Conservation (phyloP, 345 rosid genomes). For the Eucalyptus marginata region DNA sequence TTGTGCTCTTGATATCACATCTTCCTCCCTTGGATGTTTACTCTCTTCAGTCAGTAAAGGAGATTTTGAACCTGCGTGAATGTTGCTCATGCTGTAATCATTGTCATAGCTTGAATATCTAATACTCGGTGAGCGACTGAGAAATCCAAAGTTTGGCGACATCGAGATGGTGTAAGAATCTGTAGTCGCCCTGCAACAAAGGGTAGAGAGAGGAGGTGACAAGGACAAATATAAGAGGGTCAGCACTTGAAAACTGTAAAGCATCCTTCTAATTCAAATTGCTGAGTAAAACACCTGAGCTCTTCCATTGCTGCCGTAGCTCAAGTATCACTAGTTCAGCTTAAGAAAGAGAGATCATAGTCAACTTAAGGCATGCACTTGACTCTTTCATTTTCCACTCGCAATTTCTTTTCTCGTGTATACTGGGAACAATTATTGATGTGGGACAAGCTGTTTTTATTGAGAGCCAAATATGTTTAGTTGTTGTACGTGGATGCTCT, state of each 20-base stretch:
- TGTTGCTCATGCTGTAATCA: slow-evolving; percentile 16
- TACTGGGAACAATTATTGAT: too few relatives aligned
- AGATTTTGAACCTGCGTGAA: slow-evolving; percentile 33
- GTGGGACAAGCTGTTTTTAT: too few relatives aligned
- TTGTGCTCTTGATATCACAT: slow-evolving; percentile 33
- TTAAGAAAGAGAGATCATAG: too few relatives aligned
- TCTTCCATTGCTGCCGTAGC: too few relatives aligned
- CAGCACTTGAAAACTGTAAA: not conserved
- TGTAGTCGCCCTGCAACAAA: slow-evolving; percentile 45
- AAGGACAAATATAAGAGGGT: not conserved
- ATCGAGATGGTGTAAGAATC: slow-evolving; percentile 71
- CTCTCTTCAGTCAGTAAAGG: slow-evolving; percentile 46
- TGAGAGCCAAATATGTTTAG: too few relatives aligned
- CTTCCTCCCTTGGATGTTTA: slow-evolving; percentile 18
- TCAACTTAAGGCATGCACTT: too few relatives aligned
- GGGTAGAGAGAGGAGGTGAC: not conserved
- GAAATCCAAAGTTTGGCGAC: slow-evolving; percentile 52
- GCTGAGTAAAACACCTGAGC: too few relatives aligned
- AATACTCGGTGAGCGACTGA: slow-evolving; percentile 20
- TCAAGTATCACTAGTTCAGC: too few relatives aligned
- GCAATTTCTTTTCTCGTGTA: too few relatives aligned
- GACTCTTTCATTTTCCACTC: too few relatives aligned
- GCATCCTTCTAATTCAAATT: not conserved
- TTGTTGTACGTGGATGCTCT: too few relatives aligned
- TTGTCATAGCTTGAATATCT: slow-evolving; percentile 15